These are phyloP conservation scores for Aspergillus japonicus DNA, from an alignment of 2,329 filamentous ascomycete genomes.

Conservation along the genomic window DNA sequence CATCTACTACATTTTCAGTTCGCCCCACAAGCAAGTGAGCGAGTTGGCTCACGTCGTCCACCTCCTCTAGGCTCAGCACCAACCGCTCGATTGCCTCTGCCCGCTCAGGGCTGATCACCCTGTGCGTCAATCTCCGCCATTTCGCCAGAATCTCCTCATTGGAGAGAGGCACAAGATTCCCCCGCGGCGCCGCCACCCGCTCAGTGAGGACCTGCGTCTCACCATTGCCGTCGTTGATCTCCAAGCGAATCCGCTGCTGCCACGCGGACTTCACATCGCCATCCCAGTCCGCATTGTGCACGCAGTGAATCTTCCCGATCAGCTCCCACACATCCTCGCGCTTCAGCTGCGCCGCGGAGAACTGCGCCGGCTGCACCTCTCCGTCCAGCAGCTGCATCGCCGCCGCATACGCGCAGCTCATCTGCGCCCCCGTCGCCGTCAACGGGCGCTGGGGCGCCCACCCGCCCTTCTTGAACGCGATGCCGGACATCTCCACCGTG, in stretches of 20 bases:
- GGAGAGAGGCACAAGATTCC: background rate
- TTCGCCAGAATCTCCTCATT: conserved; percentile 6
- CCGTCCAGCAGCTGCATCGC: conserved; percentile 7
- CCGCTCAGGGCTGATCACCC: background rate
- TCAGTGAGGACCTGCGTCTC: background rate
- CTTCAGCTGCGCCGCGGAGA: background rate
- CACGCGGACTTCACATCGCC: background rate
- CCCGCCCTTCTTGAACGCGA: conserved; percentile 5
- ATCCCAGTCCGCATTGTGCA: background rate
- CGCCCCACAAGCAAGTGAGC: too few species aligned
- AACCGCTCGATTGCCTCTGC: background rate
- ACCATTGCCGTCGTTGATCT: background rate
- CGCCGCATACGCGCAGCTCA: conserved; percentile 7
- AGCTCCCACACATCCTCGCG: conserved; percentile 4
- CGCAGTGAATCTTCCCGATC: background rate
- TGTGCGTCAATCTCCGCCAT: background rate
- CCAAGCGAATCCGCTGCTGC: background rate
- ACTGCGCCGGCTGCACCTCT: conserved; percentile 3
- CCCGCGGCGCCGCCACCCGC: background rate
- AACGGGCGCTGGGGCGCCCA: background rate
- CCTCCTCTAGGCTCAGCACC: background rate
- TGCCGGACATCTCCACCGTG: background rate
- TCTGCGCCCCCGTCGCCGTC: conserved; percentile 9
- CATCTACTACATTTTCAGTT: too few species aligned
- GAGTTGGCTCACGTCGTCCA: background rate